Conservation (phyloP, 177 flowering plant genomes). For the Vitis hybrid region DNA sequence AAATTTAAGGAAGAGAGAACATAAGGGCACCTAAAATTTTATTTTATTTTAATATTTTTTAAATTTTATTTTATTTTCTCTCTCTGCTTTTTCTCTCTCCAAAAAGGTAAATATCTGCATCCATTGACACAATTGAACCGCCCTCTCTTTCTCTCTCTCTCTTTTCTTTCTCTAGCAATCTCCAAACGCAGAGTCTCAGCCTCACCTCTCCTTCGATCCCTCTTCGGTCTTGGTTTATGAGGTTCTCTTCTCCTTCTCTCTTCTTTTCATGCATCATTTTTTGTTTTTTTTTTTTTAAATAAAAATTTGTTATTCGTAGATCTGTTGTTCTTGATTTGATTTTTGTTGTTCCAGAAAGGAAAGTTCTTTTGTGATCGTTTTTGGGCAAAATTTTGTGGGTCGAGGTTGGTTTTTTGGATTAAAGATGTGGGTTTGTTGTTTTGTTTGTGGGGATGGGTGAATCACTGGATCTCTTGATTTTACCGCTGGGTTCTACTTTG, state of each 20-base stretch:
- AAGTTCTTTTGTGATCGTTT: background rate
- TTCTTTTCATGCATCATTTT: conserved; percentile 4
- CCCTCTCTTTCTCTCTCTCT: background rate
- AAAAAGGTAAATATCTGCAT: background rate
- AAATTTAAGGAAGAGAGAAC: no score
- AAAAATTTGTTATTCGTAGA: background rate
- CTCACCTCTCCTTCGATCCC: conserved; percentile 36
- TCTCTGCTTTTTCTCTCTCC: background rate
- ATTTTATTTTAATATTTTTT: no score
- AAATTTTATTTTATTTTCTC: background rate
- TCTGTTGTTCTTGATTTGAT: background rate
- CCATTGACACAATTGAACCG: background rate
- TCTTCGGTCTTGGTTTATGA: conserved; percentile 55
- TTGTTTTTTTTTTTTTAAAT: background rate
- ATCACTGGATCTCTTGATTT: no score
- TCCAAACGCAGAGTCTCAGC: conserved; percentile 21
- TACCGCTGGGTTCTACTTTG: no score
- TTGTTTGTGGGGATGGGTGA: background rate
- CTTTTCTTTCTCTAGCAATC: conserved; percentile 2
- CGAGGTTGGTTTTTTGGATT: background rate
- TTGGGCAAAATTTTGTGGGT: background rate
- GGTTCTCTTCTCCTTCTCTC: conserved; percentile 23
- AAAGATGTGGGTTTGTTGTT: background rate
- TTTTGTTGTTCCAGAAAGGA: background rate
- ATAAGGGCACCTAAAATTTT: no score